phyloP scores from a whole-genome alignment of 1,284 basidiomycete species.

The Irpex sp. region DNA sequence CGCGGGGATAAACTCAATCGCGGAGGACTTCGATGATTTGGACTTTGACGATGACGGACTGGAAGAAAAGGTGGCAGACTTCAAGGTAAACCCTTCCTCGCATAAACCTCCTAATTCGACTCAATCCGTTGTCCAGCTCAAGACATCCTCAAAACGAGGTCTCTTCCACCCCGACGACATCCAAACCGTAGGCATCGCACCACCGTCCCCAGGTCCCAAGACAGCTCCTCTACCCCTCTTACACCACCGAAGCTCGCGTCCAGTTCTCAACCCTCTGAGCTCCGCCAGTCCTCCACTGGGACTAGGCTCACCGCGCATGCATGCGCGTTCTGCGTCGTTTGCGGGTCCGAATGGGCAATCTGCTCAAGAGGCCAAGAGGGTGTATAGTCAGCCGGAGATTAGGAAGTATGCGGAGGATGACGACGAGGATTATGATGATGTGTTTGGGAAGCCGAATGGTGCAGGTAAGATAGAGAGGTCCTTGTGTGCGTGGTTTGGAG shows the following conservation, averaged over 20 bases:
- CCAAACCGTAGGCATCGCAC: slow-evolving; percentile 56
- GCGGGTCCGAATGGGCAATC: slow-evolving; percentile 47
- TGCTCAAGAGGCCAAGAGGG: slow-evolving; percentile 54
- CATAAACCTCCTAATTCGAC: neutral
- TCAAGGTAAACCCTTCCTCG: slow-evolving; percentile 50
- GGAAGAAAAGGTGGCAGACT: slow-evolving; percentile 72
- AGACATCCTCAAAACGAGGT: slow-evolving; percentile 63
- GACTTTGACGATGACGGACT: slow-evolving; percentile 68
- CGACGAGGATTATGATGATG: slow-evolving; percentile 82
- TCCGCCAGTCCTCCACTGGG: slow-evolving; percentile 17
- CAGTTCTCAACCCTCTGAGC: slow-evolving; percentile 36
- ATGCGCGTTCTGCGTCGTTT: slow-evolving; percentile 51
- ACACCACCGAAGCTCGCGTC: slow-evolving; percentile 40
- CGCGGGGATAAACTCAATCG: slow-evolving; percentile 54
- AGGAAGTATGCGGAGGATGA: slow-evolving; percentile 83
- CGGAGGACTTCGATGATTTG: slow-evolving; percentile 89
- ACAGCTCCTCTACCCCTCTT: slow-evolving; percentile 59
- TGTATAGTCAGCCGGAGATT: slow-evolving; percentile 56
- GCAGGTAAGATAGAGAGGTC: slow-evolving; percentile 39
- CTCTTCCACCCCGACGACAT: slow-evolving; percentile 88
- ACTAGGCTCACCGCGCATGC: slow-evolving; percentile 16
- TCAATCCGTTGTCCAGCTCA: slow-evolving; percentile 41
- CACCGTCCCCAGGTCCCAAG: slow-evolving; percentile 45
- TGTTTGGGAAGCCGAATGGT: slow-evolving; percentile 74
- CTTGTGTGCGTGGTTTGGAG: slow-evolving; percentile 1